Evolutionary conservation across 345 rosid genomes (phyloP).

Genomic region (Alliaria petiolata): DNA sequence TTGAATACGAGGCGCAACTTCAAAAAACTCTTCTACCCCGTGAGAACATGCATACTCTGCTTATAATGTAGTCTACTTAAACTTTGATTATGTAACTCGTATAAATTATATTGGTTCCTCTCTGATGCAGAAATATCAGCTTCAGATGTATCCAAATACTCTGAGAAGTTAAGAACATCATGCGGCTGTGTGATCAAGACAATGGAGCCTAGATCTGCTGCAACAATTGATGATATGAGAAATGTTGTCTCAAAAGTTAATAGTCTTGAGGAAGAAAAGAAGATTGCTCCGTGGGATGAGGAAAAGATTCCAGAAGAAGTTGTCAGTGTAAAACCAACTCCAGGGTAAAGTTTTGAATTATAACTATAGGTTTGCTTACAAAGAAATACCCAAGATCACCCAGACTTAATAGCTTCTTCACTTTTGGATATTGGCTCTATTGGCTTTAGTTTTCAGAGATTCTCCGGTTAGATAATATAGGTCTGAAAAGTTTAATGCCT

Average conservation of each 20-base stretch:
- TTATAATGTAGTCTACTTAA: constrained; percentile 16
- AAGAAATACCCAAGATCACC: not conserved
- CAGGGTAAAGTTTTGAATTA: constrained; percentile 52
- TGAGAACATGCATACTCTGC: constrained; percentile 42
- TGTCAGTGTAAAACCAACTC: constrained; percentile 59
- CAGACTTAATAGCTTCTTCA: not conserved
- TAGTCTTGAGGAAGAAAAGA: constrained; percentile 53
- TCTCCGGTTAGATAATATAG: not conserved
- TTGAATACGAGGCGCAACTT: constrained; percentile 85
- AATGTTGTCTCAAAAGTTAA: constrained; percentile 48
- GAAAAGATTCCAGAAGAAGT: constrained; percentile 86
- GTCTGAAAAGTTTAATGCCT: not conserved
- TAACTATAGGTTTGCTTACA: constrained; percentile 9
- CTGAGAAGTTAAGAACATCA: constrained; percentile 68
- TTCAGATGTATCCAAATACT: constrained; percentile 67
- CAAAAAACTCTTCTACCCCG: constrained; percentile 84
- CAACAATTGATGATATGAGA: constrained; percentile 60
- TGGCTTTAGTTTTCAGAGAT: constrained; percentile 4
- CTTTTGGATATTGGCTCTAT: constrained; percentile 1
- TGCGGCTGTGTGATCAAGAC: constrained; percentile 79
- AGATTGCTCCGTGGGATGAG: constrained; percentile 79
- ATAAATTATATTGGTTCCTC: constrained; percentile 2
- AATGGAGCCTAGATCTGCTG: constrained; percentile 72
- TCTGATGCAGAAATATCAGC: constrained; percentile 63
- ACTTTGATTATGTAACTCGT: not conserved